Conservation (phyloP, 495 filamentous ascomycete genomes). For the Aspergillus homomorphus region DNA sequence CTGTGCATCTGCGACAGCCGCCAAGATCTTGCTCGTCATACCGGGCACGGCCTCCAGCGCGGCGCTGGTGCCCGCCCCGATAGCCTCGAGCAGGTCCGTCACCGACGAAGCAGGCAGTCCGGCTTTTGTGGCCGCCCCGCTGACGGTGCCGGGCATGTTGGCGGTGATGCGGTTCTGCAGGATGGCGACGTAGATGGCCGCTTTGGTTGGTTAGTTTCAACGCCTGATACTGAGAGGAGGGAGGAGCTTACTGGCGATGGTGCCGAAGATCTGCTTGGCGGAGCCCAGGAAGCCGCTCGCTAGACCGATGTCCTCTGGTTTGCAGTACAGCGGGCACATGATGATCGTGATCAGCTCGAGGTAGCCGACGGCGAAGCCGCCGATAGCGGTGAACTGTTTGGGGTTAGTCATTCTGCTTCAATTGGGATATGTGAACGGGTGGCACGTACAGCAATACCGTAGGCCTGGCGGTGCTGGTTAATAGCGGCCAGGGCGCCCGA, state of each 20-base stretch:
- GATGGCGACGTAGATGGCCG: slow-evolving; percentile 48
- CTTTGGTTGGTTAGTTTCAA: slow-evolving; percentile 7
- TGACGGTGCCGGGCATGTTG: slow-evolving; percentile 38
- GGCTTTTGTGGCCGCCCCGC: slow-evolving; percentile 36
- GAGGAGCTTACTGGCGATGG: slow-evolving; percentile 21
- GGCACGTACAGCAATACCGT: slow-evolving; percentile 23
- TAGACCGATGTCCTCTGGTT: slow-evolving; percentile 45
- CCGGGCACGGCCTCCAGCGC: slow-evolving; percentile 39
- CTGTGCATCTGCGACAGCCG: slow-evolving; percentile 32
- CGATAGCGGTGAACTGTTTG: slow-evolving; percentile 28
- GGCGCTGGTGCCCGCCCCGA: slow-evolving; percentile 23
- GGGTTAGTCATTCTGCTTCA: not conserved
- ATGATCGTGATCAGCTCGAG: slow-evolving; percentile 34
- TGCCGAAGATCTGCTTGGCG: slow-evolving; percentile 22
- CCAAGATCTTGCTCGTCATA: slow-evolving; percentile 33
- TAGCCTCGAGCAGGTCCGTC: slow-evolving; percentile 33
- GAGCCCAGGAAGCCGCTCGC: slow-evolving; percentile 43
- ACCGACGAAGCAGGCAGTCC: slow-evolving; percentile 43
- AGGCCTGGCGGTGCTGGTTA: slow-evolving; percentile 25
- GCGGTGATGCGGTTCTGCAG: slow-evolving; percentile 38
- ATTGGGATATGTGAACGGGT: slow-evolving; percentile 10
- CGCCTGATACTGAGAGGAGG: too few species aligned
- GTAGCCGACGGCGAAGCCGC: slow-evolving; percentile 33
- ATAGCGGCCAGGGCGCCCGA: slow-evolving; percentile 26
- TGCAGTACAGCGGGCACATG: slow-evolving; percentile 26